Base-by-base conservation (phyloP, 2,329 filamentous ascomycete genomes). In the Hypoxylon sp. region DNA sequence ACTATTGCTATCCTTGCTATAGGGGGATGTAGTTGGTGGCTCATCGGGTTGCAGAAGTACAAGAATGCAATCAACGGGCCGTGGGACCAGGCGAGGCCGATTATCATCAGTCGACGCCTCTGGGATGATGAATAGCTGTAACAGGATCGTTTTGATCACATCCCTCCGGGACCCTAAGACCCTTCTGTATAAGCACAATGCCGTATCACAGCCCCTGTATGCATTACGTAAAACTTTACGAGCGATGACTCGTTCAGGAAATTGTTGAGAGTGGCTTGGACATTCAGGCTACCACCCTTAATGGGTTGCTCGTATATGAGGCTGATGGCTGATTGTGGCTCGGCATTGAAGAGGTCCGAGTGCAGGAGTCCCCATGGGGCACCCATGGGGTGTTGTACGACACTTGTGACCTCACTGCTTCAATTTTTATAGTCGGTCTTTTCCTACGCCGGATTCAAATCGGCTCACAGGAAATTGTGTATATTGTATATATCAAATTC, bases 31-130 rank as follows among this genome's bases (percentile, higher is more conserved):
- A 97, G 93, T 75, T 98, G 94, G 94, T 98, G 95, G 94, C 80
- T 99, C 67, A 98, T 99, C 73, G 92, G 93, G 7, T 78, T 99
- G 77, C 95, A 99, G 79, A 94, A 97, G 80, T 99, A 98, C 79
- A 99, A 99, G 83, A 98, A 98, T 76, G 95, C 98, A 79, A 97
- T 99, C 70, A 92, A 94, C 74, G 95, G 95, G 44, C 95, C 95
- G 1, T 99, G 95, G 95, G 95, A 99, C 80, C 94, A 94, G 19
- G 95, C 95, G 6, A 85, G 94, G 74, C 95, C 95, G 8, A 87
- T 95, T 58, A 94, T 95, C 67, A 88, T 93, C 73, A 89, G 89
- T 72, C 82, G 88, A 61, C 81, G 84, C 66, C 79, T 84, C 56
- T 87, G 85, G 84, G 79, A 82, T 52, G 80, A 82, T 50, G 78